Evolutionary conservation across 2,329 filamentous ascomycete species (phyloP), one percentile per base, ranked within the genome.

Genomic region (Paraconiothyrium sp.): DNA sequence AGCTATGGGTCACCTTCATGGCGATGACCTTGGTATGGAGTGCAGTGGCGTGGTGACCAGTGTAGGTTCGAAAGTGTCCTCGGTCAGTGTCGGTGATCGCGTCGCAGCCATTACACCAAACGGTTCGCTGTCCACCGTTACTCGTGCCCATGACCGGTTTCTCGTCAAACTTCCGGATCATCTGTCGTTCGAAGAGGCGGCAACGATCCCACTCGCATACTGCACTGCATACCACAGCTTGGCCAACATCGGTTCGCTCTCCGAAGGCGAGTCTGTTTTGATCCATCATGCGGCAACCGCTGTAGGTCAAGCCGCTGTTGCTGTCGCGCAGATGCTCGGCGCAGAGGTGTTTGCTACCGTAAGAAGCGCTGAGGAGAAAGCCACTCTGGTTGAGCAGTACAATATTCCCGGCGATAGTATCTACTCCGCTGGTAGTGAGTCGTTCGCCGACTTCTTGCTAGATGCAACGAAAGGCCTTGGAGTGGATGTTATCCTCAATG

Each of bases 401-500:
- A 59, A 56, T 14, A 16, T 81, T 20, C 57, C 64, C 3, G 68
- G 70, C 20, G 69, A 76, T 34, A 66, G 69, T n/a, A 76, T 80
- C 37, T 78, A 75, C 60, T 72, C 58, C 47, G 65, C 58, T 14
- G 63, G 70, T 6, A 69, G 70, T 44, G 64, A 68, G 9, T 37
- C 61, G 8, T 77, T 80, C 47, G 63, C 64, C 3, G 61, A 58
- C 0, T 66, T 56, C 4, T 61, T 80, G 11, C 57, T 61, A 30
- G 49, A 64, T 8, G 58, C 61, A 20, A 80, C 79, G 0, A 48
- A 66, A 11, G 69, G 64, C 16, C 49, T 51, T 7, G 78, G 79
- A n/a, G 71, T 79, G 11, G 75, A 81, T 61, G 72, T 80, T 5
- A 63, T 78, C 5, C 61, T 80, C 56, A 79, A 75, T 62, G 60